Conservation (phyloP, 495 filamentous ascomycete genomes). For the Penicillium silybi region DNA sequence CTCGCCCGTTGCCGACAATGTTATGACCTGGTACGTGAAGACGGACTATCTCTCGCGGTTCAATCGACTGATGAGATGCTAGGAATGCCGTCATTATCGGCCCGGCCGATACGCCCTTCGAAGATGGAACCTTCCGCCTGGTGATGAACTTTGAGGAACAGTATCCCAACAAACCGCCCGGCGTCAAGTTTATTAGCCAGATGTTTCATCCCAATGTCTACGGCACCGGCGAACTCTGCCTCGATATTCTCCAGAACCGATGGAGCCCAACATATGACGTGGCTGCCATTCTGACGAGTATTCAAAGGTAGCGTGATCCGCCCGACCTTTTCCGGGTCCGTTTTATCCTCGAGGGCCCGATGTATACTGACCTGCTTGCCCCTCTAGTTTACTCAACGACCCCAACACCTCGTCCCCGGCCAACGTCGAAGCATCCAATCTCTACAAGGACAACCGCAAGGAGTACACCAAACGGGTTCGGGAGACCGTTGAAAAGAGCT, state of each 20-base stretch:
- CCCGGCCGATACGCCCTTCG: slow-evolving; percentile 94
- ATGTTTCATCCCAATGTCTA: slow-evolving; percentile 99
- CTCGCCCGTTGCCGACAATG: slow-evolving; percentile 95
- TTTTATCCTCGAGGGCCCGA: background rate
- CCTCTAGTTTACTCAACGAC: slow-evolving; percentile 84
- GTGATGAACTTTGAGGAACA: slow-evolving; percentile 99
- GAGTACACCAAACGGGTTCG: slow-evolving; percentile 94
- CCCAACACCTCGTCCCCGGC: slow-evolving; percentile 96
- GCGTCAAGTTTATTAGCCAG: slow-evolving; percentile 95
- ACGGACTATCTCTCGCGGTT: background rate
- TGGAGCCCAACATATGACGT: slow-evolving; percentile 99
- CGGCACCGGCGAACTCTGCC: slow-evolving; percentile 90
- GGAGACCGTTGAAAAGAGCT: slow-evolving; percentile 98
- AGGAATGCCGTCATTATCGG: slow-evolving; percentile 99
- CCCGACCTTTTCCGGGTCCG: background rate
- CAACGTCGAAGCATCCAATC: slow-evolving; percentile 96
- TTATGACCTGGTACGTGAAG: slow-evolving; percentile 88
- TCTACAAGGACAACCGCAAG: slow-evolving; percentile 96
- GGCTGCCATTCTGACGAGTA: slow-evolving; percentile 92
- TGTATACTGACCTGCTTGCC: background rate
- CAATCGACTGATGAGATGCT: slow-evolving; percentile 6
- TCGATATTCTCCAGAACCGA: slow-evolving; percentile 96
- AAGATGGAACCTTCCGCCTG: slow-evolving; percentile 95
- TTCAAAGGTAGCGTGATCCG: slow-evolving; percentile 70
- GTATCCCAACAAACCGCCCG: slow-evolving; percentile 96